Evolutionary conservation across 768 basidiomycete genomes (phyloP), one percentile per base, ranked within the genome.

Genomic region (Termitomyces bulborhizus): DNA sequence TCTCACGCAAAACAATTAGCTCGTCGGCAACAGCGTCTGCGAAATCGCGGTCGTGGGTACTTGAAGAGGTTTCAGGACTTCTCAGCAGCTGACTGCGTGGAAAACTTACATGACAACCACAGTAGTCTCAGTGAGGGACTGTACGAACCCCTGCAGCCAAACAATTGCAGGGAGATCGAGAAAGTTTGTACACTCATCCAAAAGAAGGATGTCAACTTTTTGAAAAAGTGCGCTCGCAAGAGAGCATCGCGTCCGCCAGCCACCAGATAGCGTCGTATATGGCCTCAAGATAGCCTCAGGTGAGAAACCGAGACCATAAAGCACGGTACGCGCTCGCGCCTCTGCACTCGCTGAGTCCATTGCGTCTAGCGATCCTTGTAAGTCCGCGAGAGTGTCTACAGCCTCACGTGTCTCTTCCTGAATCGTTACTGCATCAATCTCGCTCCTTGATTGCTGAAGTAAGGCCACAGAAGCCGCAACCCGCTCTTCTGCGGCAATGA

Each of bases 11-110:
- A n/a, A 81, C 73, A 32, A 88, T 77, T 0, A 80, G 78, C 61
- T 86, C 82, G 13, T 86, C 79, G 3, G 79, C 79, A 31, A 86
- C 77, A 6, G 72, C 68, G 58, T 85, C 77, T 27, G 83, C 68
- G 61, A 89, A 87, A 21, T 75, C 77, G 42, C 81, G 79, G 64
- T 88, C 86, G 60, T 88, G 86, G 0, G 85, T 80, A 26, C 64
- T 65, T 27, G 36, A 27, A 36, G 29, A 5, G 34, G 11, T 5
- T 49, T 32, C 8, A 46, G 39, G 29, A 41, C 18, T 43, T 39
- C 29, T 8, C 6, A 21, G 26, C 4, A 24, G 46, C 32, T 41
- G 8, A 18, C 21, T 2, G 29, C n/a, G 36, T 41, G 12, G 29
- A 37, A 37, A 44, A 57, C 64, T 6, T 53, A 65, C 64, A 83